A percentile compares a stretch with the other conserved stretches of the same genome.
These are phyloP conservation scores for Candida pseudoglaebosa DNA, from an alignment of 805 yeast genomes.

Conservation along the genomic window DNA sequence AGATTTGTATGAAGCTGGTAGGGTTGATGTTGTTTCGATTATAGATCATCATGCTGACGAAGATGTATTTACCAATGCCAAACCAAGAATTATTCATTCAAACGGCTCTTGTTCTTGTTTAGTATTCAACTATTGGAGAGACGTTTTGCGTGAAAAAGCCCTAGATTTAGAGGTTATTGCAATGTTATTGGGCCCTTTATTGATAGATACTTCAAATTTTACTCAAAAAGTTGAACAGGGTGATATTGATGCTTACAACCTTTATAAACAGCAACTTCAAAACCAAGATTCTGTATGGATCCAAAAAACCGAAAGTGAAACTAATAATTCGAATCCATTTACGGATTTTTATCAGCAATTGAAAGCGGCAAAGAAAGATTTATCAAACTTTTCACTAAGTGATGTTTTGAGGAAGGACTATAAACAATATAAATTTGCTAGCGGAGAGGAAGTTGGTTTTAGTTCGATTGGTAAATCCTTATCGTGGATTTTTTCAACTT, in stretches of 20 bases:
- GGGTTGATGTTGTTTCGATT: constrained; percentile 47
- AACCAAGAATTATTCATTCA: constrained; percentile 57
- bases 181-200: constrained; percentile 61
- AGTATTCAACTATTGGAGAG: constrained; percentile 61
- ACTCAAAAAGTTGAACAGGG: constrained; percentile 55
- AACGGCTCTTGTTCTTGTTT: constrained; percentile 81
- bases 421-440: constrained; percentile 56
- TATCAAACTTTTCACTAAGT: constrained; percentile 52
- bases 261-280: constrained; percentile 22
- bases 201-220: constrained; percentile 74
- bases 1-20: constrained; percentile 19
- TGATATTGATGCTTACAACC: constrained; percentile 47
- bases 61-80: constrained; percentile 40
- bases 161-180: constrained; percentile 33
- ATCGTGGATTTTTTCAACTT: constrained; percentile 43
- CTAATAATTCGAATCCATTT: constrained; percentile 1
- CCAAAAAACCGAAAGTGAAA: background rate
- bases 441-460: constrained; percentile 55
- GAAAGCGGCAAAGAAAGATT: constrained; percentile 54
- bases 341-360: constrained; percentile 18
- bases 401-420: constrained; percentile 82
- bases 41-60: constrained; percentile 91
- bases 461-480: constrained; percentile 68
- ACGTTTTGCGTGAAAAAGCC: constrained; percentile 13
- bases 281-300: constrained; percentile 7